These are phyloP conservation scores for Colletotrichum cuscutae DNA, from an alignment of 2,329 filamentous ascomycete species.

Conservation along the genomic window DNA sequence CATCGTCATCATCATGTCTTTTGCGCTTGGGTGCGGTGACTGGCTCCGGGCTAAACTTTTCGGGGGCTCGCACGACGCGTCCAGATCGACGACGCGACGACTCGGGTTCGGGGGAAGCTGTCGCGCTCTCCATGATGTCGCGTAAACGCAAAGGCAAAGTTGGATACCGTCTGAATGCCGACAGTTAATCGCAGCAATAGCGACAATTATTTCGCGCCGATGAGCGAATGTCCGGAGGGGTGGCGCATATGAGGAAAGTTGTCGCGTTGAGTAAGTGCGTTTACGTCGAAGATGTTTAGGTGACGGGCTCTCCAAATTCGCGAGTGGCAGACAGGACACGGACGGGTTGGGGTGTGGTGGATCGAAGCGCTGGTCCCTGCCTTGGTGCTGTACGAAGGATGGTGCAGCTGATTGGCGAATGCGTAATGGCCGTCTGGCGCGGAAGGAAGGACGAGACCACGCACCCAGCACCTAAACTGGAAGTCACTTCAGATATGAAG, in stretches of 20 bases:
- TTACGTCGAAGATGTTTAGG: slow-evolving; percentile 30
- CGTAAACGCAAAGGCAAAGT: slow-evolving; percentile 4
- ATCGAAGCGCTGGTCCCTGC: slow-evolving; percentile 6
- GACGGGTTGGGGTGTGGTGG: slow-evolving; percentile 7
- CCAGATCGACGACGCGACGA: slow-evolving; percentile 73
- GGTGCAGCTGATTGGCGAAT: not conserved
- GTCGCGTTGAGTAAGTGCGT: slow-evolving; percentile 26
- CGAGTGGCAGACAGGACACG: slow-evolving; percentile 21
- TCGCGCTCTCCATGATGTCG: slow-evolving; percentile 61
- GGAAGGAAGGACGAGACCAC: not conserved
- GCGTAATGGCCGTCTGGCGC: slow-evolving; percentile 1
- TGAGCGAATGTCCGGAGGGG: slow-evolving; percentile 23
- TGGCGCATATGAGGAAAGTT: slow-evolving; percentile 30
- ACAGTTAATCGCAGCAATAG: slow-evolving; percentile 17
- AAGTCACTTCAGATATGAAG: not conserved
- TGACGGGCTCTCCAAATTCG: slow-evolving; percentile 19
- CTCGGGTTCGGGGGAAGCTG: slow-evolving; percentile 61
- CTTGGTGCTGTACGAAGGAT: slow-evolving; percentile 2
- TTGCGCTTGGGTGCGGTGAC: slow-evolving; percentile 66
- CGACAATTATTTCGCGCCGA: slow-evolving; percentile 31
- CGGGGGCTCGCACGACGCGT: slow-evolving; percentile 71
- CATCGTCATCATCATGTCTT: slow-evolving; percentile 59
- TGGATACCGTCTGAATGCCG: not conserved
- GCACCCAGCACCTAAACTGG: not conserved
- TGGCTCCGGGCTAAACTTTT: slow-evolving; percentile 69